Evolutionary conservation across 139 green algal genomes (phyloP).

Genomic region (Picochlorum sp.): DNA sequence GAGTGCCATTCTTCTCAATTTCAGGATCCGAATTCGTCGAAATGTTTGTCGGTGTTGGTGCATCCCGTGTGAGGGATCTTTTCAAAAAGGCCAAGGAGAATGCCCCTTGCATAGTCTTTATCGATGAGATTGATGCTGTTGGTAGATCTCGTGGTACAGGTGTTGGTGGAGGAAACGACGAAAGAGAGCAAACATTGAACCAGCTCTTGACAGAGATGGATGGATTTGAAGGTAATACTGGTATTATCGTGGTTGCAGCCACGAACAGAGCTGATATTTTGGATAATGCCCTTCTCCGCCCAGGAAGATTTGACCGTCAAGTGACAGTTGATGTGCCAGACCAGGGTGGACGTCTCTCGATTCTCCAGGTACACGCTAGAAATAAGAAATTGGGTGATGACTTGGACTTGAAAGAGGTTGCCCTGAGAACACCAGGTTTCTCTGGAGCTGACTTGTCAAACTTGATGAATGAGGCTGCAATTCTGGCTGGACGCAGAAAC

Average conservation of each 20-base stretch:
- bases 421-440: constrained; percentile 78
- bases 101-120: constrained; percentile 98
- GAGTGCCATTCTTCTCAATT: constrained; percentile 97
- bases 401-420: constrained; percentile 91
- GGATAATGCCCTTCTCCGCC: constrained; percentile 92
- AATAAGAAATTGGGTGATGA: constrained; percentile 96
- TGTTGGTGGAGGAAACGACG: constrained; percentile 96
- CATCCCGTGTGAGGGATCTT: constrained; percentile 89
- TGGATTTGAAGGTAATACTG: constrained; percentile 98
- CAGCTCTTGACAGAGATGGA: constrained; percentile 96
- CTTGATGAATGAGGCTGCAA: constrained; percentile 98
- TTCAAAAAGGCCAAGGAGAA: constrained; percentile 99
- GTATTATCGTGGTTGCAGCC: constrained; percentile 95
- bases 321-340: constrained; percentile 95
- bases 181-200: constrained; percentile 99
- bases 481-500: constrained; percentile 83
- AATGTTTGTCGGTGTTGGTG: constrained; percentile 97
- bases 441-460: constrained; percentile 94
- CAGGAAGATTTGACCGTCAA: constrained; percentile 94
- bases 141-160: constrained; percentile 86
- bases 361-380: constrained; percentile 86
- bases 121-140: constrained; percentile 98
- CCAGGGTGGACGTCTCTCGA: constrained; percentile 85
- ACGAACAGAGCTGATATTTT: constrained; percentile 98
- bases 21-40: constrained; percentile 98